Evolutionary conservation across 352 stramenopile genomes (phyloP), one percentile per base, ranked within the genome.

Genomic region (Halophytophthora polymorphica): DNA sequence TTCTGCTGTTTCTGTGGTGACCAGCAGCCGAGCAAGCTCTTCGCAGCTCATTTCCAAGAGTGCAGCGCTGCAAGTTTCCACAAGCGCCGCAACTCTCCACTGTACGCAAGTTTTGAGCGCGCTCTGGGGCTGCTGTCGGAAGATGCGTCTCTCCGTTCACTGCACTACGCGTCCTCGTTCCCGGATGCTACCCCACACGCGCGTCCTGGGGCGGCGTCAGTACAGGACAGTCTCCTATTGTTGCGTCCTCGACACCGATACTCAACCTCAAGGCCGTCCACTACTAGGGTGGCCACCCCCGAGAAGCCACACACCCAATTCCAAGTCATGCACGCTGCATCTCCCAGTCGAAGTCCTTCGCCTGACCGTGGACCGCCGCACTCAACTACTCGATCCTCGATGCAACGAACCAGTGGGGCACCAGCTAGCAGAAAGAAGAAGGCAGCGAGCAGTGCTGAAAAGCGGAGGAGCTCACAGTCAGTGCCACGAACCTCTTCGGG

Each of bases 1-100:
- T 92, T 81, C 56, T 94, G 83, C 56, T 84, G 67, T 18, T 92
- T 94, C 45, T 94, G 83, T 45, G 79, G 83, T 14, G 56, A 61
- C 13, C 53, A 71, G 43, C 55, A 83, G 46, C 50, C 55, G 1
- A 19, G 56, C 0, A 51, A 69, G 19, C 70, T 65, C 14, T 62
- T 84, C 21, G 61, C 65, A 13, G 22, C 29, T 4, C 82, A 94
- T 51, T 73, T 86, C 22, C 34, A 53, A 3, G 53, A 74, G 10
- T 94, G 84, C 25, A 57, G 56, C n/a, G 63, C 73, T 11, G 63
- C 68, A 0, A 58, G 58, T 1, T 71, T 70, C 35, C 80, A 94
- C 47, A 89, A 90, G 33, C 53, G 63, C 36, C 53, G 71, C n/a
- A 56, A 60, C 21, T 87, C 78, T 0, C 45, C 73, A 19, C 49